A percentile compares a stretch with the other conserved stretches of the same genome.
phyloP scores from a whole-genome alignment of 306 rosid species.

The Gynostemma pentaphyllum region DNA sequence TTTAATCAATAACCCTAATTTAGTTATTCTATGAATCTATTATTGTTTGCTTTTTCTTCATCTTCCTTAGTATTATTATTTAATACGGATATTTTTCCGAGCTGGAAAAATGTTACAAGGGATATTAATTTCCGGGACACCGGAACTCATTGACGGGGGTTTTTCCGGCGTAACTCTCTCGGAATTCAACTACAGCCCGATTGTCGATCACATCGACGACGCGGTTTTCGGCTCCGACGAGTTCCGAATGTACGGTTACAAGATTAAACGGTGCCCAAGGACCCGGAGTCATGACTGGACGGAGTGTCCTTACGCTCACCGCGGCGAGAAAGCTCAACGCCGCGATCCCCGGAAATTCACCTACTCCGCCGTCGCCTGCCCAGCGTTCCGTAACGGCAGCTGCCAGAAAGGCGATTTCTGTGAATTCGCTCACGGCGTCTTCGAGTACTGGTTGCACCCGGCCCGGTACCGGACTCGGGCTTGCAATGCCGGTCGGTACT shows the following conservation, averaged over 20 bases:
- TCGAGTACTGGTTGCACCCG: slow-evolving; percentile 56
- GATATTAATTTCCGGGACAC: neutral
- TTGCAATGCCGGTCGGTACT: slow-evolving; percentile 29
- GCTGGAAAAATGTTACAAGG: neutral
- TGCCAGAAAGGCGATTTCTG: slow-evolving; percentile 32
- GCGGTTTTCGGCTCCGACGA: slow-evolving; percentile 28
- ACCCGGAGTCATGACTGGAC: slow-evolving; percentile 46
- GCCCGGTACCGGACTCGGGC: slow-evolving; percentile 35
- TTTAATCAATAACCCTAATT: no score
- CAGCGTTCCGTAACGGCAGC: slow-evolving; percentile 23
- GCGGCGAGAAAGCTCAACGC: slow-evolving; percentile 43
- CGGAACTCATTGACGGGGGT: neutral
- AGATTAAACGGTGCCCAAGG: slow-evolving; percentile 38
- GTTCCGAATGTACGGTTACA: slow-evolving; percentile 42
- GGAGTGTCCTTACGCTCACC: slow-evolving; percentile 46
- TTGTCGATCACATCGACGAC: slow-evolving; percentile 12
- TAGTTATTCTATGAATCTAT: neutral
- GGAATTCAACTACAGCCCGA: neutral
- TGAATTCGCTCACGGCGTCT: slow-evolving; percentile 41
- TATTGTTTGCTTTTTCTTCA: no score
- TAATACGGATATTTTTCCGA: no score
- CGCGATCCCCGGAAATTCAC: slow-evolving; percentile 27
- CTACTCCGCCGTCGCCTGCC: slow-evolving; percentile 32
- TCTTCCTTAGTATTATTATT: no score
- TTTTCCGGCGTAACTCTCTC: neutral